phyloP scores from a whole-genome alignment of 257 asterid species.

The Solanum appendiculatum region DNA sequence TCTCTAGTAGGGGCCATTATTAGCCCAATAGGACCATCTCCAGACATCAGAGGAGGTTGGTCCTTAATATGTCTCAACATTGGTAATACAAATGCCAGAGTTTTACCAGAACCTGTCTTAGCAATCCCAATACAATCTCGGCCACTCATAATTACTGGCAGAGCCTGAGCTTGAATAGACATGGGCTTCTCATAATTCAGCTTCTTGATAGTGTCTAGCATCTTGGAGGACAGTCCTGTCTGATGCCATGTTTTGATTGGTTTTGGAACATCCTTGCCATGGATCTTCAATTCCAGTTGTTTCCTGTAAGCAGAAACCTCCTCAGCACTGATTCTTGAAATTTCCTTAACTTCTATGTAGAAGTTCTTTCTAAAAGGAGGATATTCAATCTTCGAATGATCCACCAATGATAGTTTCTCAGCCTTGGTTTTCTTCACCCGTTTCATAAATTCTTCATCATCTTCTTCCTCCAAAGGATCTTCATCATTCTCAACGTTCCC shows the following conservation, averaged over 20 bases:
- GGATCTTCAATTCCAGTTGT: slow-evolving; percentile 70
- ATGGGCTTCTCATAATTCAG: slow-evolving; percentile 67
- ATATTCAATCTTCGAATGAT: slow-evolving; percentile 72
- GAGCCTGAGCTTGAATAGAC: slow-evolving; percentile 84
- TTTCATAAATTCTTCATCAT: slow-evolving; percentile 80
- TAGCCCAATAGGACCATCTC: slow-evolving; percentile 92
- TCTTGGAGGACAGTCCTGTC: slow-evolving; percentile 78
- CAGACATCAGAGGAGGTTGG: slow-evolving; percentile 69
- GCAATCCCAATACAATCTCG: slow-evolving; percentile 92
- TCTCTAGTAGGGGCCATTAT: slow-evolving; percentile 93
- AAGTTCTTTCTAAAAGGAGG: slow-evolving; percentile 70
- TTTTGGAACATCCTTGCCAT: slow-evolving; percentile 87
- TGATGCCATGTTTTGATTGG: slow-evolving; percentile 87
- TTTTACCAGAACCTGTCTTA: slow-evolving; percentile 91
- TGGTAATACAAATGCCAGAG: slow-evolving; percentile 85
- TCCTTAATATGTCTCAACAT: slow-evolving; percentile 94
- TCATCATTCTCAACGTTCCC: slow-evolving; percentile 48
- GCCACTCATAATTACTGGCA: slow-evolving; percentile 91
- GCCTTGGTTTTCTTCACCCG: slow-evolving; percentile 87
- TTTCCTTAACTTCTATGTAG: slow-evolving; percentile 77
- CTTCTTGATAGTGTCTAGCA: slow-evolving; percentile 65
- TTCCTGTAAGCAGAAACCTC: slow-evolving; percentile 68
- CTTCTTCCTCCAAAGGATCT: slow-evolving; percentile 65
- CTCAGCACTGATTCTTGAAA: slow-evolving; percentile 61
- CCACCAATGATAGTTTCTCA: slow-evolving; percentile 76